Conservation (phyloP, 768 basidiomycete species). For the Lentinula detonsa region DNA sequence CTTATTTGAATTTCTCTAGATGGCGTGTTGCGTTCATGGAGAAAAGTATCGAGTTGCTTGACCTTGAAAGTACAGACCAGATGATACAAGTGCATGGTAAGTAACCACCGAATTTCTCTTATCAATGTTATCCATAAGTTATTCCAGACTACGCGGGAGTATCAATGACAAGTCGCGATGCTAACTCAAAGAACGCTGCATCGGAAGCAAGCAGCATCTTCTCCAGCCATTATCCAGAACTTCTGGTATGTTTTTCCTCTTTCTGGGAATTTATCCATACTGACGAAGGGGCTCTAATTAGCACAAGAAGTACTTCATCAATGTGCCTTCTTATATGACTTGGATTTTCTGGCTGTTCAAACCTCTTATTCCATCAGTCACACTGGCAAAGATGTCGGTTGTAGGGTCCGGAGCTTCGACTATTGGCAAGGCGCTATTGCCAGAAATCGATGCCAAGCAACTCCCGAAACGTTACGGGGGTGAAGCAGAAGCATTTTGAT, state of each 20-base stretch:
- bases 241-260: constrained; percentile 42
- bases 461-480: constrained; percentile 74
- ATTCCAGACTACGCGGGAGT: constrained; percentile 71
- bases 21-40: constrained; percentile 84
- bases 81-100: constrained; percentile 69
- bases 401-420: constrained; percentile 59
- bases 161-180: constrained; percentile 54
- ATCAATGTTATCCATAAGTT: neutral
- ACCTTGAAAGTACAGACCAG: constrained; percentile 71
- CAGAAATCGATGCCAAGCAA: constrained; percentile 47
- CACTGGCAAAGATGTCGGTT: constrained; percentile 77
- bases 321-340: constrained; percentile 67
- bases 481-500: constrained; percentile 44
- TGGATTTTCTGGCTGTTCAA: constrained; percentile 89
- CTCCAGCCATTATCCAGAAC: constrained; percentile 72
- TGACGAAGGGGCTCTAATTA: constrained; percentile 16
- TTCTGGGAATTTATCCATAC: neutral
- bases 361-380: constrained; percentile 61
- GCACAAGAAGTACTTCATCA: constrained; percentile 77
- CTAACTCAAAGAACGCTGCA: constrained; percentile 75
- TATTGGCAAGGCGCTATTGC: constrained; percentile 55
- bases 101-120: constrained; percentile 7
- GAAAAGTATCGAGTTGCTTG: constrained; percentile 50
- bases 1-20: constrained; percentile 20
- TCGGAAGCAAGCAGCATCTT: constrained; percentile 72